Evolutionary conservation across 139 green algal species (phyloP), one percentile per base, ranked within the genome.

Genomic region (Chlamydomonas incerta): DNA sequence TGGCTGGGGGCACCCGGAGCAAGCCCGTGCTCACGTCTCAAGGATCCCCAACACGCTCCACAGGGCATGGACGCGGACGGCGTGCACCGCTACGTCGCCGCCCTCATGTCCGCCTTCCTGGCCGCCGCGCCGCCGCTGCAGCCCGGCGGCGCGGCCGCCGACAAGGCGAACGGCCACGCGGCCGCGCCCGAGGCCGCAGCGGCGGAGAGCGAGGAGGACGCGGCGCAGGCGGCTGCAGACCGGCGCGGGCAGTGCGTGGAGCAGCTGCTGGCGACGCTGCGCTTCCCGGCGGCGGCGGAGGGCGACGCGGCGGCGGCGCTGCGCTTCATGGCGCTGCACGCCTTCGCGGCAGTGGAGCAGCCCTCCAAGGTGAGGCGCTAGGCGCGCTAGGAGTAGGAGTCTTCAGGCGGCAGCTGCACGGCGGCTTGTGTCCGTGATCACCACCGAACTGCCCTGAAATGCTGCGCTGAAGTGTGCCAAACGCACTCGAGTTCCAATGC

Each of bases 271-370:
- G 76, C 87, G 20, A 84, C 89, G 20, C 29, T 83, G 26, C 65
- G 68, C 20, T 86, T 94, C 68, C 88, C 87, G 1, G 80, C 74
- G 1, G 88, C 86, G 1, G 73, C 75, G 0, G 74, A 68, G 0
- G 67, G n/a, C 5, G 74, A 86, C 69, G 82, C 76, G 74, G 35
- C 52, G 1, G 28, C 50, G 31, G 87, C 90, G 26, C 79, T 94
- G 17, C 82, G 68, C 28, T 96, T 96, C 81, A 88, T 96, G 29
- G 93, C 90, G 4, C 65, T 90, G 50, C 87, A 93, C 26, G 94
- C 93, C 0, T 93, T 94, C 35, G 91, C 93, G n/a, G 50, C 72
- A 37, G 72, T 93, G 6, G 58, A 65, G 18, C 9, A 21, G 29
- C 11, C 26, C 1, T 57, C 20, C 8, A 67, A 83, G 76, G 60